Percentiles rank a stretch among this genome's conserved stretches.
These are phyloP conservation scores for Chlorella sp. DNA, from an alignment of 139 green algal genomes.

Conservation along the genomic window DNA sequence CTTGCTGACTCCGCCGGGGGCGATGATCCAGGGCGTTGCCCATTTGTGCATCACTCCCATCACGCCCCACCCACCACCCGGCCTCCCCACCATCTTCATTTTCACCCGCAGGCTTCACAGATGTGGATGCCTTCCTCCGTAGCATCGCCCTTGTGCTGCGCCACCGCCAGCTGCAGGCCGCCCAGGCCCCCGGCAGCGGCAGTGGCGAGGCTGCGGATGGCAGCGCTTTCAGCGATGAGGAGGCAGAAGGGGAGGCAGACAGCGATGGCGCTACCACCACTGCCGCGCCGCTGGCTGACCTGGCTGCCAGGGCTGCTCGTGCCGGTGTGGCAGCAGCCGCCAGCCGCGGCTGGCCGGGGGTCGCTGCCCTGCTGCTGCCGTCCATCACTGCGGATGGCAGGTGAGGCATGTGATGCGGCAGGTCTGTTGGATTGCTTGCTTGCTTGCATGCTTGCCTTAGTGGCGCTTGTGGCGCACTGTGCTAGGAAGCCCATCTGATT, in stretches of 20 bases:
- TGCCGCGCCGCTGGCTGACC: not conserved
- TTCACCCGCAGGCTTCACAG: not conserved
- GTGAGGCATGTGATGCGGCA: too few species aligned
- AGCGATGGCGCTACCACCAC: not conserved
- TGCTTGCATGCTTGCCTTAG: too few species aligned
- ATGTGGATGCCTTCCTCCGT: constrained; percentile 1
- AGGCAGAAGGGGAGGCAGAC: not conserved
- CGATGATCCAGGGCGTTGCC: too few species aligned
- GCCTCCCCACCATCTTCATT: too few species aligned
- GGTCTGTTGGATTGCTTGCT: too few species aligned
- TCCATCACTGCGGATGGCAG: not conserved
- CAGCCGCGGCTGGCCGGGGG: not conserved
- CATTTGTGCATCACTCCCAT: too few species aligned
- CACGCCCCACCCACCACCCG: too few species aligned
- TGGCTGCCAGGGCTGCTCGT: not conserved
- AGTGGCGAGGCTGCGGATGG: not conserved
- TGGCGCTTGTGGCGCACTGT: too few species aligned
- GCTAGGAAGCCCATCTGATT: too few species aligned
- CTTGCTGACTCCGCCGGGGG: too few species aligned
- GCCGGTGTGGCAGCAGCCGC: not conserved
- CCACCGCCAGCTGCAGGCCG: not conserved
- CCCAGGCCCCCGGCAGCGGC: not conserved
- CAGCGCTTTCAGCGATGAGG: not conserved
- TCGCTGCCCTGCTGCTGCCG: constrained; percentile 18
- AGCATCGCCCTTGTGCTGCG: constrained; percentile 26